Evolutionary conservation across 2,329 filamentous ascomycete species (phyloP), one percentile per base, ranked within the genome.

Genomic region (Verticillium nubilum): DNA sequence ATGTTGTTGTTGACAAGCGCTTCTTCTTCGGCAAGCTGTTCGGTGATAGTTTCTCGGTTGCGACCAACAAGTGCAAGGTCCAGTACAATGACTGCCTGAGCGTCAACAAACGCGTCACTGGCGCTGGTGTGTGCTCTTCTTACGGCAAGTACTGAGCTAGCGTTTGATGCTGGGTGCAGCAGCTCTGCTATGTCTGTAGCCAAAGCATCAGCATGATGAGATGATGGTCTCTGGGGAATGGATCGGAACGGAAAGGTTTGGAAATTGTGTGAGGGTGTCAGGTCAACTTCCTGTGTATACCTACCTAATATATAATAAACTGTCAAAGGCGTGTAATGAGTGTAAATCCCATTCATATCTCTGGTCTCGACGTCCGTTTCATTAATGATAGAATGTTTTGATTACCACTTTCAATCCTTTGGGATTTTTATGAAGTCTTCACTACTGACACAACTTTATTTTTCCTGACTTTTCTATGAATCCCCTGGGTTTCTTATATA

Each of bases 71-170:
- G 68, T 84, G 82, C 69, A 69, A 73, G 60, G 70, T 72, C 23
- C 82, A 84, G 73, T 80, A 80, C 65, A 63, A 63, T 3, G 80
- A 83, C 66, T 84, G 81, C 62, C 65, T 81, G 60, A 54, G 37
- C 15, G 68, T 71, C 28, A 84, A 85, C 69, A 68, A 65, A 61
- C 64, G 69, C 13, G 70, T 77, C 29, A 70, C 70, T 47, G 72
- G 69, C 4, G 63, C 62, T 23, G 42, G 42, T 13, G 42, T 50
- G 17, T 50, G 42, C 42, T 50, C n/a, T 23, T 50, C 42, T 19
- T 50, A 25, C 19, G 42, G 42, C 19, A 25, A 25, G 42, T 50
- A 23, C n/a, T 50, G 12, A 50, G 42, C 9, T 23, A 9, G 19
- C 9, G 19, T 23, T 15, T 7, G 10, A 31, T 23, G 42, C n/a